A percentile compares a stretch with the other conserved stretches of the same genome.
Evolutionary conservation across 257 asterid species (phyloP).

Genomic region (Coffea eugenioides): DNA sequence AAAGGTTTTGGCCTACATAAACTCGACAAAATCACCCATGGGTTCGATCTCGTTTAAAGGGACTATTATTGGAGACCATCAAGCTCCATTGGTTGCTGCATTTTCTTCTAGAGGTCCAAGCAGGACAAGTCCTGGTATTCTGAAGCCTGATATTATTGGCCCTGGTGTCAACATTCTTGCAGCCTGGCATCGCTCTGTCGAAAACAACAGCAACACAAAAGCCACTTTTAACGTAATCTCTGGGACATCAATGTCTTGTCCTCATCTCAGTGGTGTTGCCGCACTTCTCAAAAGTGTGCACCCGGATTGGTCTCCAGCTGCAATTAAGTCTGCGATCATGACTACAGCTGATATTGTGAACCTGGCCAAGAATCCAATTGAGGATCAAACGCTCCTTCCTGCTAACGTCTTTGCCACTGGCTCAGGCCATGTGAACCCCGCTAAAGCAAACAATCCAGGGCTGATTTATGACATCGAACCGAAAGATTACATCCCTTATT

Average conservation of each 20-base stretch:
- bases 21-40: background rate
- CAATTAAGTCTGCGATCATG: background rate
- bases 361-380: conserved; percentile 5
- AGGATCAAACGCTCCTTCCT: conserved; percentile 1
- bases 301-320: too few relatives aligned
- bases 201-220: conserved; percentile 11
- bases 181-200: conserved; percentile 15
- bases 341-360: conserved; percentile 11
- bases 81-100: background rate
- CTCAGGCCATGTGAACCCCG: conserved; percentile 15
- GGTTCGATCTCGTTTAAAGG: conserved; percentile 2
- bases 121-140: background rate
- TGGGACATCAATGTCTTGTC: conserved; percentile 20
- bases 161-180: conserved; percentile 18
- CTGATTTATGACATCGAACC: conserved; percentile 1
- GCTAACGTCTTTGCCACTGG: conserved; percentile 20
- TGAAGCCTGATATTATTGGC: too few relatives aligned
- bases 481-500: conserved; percentile 3
- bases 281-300: too few relatives aligned
- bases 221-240: conserved; percentile 10
- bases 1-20: conserved; percentile 8
- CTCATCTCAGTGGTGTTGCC: too few relatives aligned
- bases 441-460: conserved; percentile 13
- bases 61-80: background rate
- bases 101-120: conserved; percentile 3